Evolutionary conservation across 208 protist species (phyloP).

Genomic region (Leishmania amazonensis): DNA sequence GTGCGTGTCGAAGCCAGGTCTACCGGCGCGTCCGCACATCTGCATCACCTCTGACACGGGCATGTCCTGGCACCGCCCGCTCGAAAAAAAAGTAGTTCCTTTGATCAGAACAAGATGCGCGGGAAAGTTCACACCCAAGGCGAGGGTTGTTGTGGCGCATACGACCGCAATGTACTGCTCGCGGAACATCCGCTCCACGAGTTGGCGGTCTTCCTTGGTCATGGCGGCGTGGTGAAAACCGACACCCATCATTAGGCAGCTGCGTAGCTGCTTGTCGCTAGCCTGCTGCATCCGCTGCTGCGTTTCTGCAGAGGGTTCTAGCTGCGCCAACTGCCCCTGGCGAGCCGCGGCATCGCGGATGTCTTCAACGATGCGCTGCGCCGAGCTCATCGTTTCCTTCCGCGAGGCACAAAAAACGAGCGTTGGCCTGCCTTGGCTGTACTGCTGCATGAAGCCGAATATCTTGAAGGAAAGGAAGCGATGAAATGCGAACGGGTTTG

Average conservation of each 20-base stretch:
- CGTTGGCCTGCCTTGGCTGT: constrained; percentile 72
- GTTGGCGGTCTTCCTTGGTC: constrained; percentile 55
- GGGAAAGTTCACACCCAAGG: constrained; percentile 94
- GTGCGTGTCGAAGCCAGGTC: constrained; percentile 82
- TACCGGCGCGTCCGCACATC: constrained; percentile 96
- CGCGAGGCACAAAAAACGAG: constrained; percentile 93
- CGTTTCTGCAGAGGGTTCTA: constrained; percentile 48
- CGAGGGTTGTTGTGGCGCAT: constrained; percentile 93
- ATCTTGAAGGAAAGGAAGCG: constrained; percentile 91
- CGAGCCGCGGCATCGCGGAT: constrained; percentile 45
- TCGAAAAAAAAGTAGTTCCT: constrained; percentile 99
- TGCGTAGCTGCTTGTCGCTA: constrained; percentile 76
- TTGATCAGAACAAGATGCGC: constrained; percentile 95
- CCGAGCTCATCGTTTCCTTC: constrained; percentile 69
- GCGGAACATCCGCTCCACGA: constrained; percentile 90
- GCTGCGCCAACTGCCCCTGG: constrained; percentile 29
- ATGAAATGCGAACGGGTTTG: constrained; percentile 91
- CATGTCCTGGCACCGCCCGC: constrained; percentile 92
- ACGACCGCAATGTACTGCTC: constrained; percentile 84
- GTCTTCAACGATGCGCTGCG: constrained; percentile 60
- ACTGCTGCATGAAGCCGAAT: constrained; percentile 71
- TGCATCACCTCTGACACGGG: constrained; percentile 98
- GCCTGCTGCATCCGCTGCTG: constrained; percentile 31
- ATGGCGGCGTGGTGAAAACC: constrained; percentile 92
- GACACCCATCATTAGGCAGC: constrained; percentile 67